Percentiles rank a stretch among this genome's conserved stretches.
Conservation (phyloP, 1,284 basidiomycete genomes). For the Leccinum griseonigrum region DNA sequence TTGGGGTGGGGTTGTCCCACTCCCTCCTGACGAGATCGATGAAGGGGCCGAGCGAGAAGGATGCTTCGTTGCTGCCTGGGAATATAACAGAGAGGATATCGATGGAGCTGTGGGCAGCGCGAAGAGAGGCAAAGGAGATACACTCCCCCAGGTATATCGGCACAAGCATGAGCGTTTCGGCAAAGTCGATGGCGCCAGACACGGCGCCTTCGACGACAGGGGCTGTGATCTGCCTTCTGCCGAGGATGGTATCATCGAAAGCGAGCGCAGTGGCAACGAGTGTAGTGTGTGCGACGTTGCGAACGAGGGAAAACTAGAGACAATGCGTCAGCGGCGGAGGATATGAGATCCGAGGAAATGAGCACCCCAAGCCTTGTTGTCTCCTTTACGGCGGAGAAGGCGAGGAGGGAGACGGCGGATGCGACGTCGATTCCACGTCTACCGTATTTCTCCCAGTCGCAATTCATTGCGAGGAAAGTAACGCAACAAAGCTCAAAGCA, state of each 20-base stretch:
- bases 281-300: constrained; percentile 56
- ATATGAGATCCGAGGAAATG: background rate
- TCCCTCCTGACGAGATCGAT: constrained; percentile 69
- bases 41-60: constrained; percentile 77
- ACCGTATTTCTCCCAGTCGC: constrained; percentile 58
- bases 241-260: constrained; percentile 63
- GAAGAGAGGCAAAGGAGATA: constrained; percentile 69
- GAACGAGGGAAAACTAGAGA: constrained; percentile 63
- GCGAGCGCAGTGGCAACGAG: constrained; percentile 54
- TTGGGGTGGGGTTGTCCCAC: constrained; percentile 57
- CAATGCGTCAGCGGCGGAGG: constrained; percentile 20
- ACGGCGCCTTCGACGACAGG: constrained; percentile 57
- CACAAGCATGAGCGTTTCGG: constrained; percentile 67
- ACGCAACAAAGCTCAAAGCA: background rate
- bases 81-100: constrained; percentile 70
- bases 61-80: constrained; percentile 72
- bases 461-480: constrained; percentile 22
- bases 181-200: constrained; percentile 58
- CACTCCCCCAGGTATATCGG: constrained; percentile 73
- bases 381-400: constrained; percentile 65
- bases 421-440: constrained; percentile 64
- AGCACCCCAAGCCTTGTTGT: constrained; percentile 64
- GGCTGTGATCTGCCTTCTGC: constrained; percentile 54
- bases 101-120: constrained; percentile 70
- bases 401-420: constrained; percentile 54